phyloP scores from a whole-genome alignment of 1,284 basidiomycete species.

The Boletus semigastroideus region DNA sequence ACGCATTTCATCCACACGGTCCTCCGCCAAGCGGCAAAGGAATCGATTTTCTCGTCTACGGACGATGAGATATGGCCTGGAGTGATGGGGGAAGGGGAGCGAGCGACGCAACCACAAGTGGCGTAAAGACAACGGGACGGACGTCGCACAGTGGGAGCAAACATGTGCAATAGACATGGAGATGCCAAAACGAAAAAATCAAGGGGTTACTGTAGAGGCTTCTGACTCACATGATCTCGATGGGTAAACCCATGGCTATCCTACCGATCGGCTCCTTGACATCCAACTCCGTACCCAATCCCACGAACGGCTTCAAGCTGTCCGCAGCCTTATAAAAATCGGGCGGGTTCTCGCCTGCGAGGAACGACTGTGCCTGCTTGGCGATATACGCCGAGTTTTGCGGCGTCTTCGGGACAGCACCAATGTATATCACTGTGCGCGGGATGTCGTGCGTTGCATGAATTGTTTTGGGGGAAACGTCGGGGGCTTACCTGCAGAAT shows the following conservation, averaged over 20 bases:
- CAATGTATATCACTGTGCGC: slow-evolving; percentile 73
- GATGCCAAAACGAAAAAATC: too few species aligned
- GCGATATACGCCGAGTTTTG: slow-evolving; percentile 61
- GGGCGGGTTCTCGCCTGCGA: slow-evolving; percentile 60
- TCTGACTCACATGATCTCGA: slow-evolving; percentile 17
- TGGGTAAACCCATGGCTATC: slow-evolving; percentile 33
- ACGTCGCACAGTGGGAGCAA: not conserved
- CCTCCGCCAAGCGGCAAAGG: too few species aligned
- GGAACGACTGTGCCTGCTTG: slow-evolving; percentile 62
- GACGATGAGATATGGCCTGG: too few species aligned
- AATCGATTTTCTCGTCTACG: too few species aligned
- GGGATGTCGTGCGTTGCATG: not conserved
- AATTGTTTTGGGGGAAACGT: not conserved
- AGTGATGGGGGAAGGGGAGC: too few species aligned
- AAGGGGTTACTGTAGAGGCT: too few species aligned
- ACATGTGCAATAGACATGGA: not conserved
- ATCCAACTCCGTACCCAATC: slow-evolving; percentile 26
- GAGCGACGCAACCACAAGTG: too few species aligned
- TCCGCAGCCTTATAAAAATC: slow-evolving; percentile 65
- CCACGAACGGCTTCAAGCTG: slow-evolving; percentile 9
- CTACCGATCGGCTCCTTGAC: slow-evolving; percentile 23
- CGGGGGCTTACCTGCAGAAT: slow-evolving; percentile 62
- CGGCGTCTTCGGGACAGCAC: slow-evolving; percentile 72
- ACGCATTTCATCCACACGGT: too few species aligned
- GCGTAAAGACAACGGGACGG: too few species aligned